A percentile compares a stretch with the other conserved stretches of the same genome.
phyloP scores from a whole-genome alignment of 1,284 basidiomycete genomes.

The Rhodotorula sp. region DNA sequence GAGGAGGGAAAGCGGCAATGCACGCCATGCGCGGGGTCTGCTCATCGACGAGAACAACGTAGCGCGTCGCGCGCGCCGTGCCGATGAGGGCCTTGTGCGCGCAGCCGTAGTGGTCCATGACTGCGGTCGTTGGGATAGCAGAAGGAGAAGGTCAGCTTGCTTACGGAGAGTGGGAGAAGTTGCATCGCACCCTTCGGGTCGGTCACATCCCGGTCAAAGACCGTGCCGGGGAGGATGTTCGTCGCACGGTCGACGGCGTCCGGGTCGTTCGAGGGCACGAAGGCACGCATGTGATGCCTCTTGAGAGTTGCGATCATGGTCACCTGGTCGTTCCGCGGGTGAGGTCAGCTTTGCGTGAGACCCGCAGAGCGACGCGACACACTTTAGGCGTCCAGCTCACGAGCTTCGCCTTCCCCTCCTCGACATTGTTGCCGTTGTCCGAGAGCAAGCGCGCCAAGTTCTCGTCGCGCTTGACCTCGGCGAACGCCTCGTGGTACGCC shows the following conservation, averaged over 20 bases:
- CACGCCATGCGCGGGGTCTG: neutral
- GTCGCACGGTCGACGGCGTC: too few relatives aligned
- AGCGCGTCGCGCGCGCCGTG: slow-evolving; percentile 16
- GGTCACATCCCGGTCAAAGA: slow-evolving; percentile 7
- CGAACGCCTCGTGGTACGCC: neutral
- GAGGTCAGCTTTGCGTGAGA: neutral
- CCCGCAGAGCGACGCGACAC: neutral
- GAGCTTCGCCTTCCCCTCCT: neutral
- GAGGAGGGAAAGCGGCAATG: too few relatives aligned
- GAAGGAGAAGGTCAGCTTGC: neutral
- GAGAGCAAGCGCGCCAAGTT: neutral
- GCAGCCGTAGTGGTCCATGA: slow-evolving; percentile 11
- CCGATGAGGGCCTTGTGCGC: slow-evolving; percentile 1
- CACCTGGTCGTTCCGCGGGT: neutral
- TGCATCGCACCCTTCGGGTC: neutral
- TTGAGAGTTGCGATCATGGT: slow-evolving; percentile 13
- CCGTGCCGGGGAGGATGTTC: too few relatives aligned
- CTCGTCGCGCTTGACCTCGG: neutral
- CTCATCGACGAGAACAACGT: slow-evolving; percentile 17
- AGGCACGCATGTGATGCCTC: slow-evolving; percentile 18
- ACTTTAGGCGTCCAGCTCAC: neutral
- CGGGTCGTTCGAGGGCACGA: slow-evolving; percentile 3
- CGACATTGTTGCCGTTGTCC: neutral
- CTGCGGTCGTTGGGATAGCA: neutral
- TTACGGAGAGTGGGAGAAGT: neutral